Evolutionary conservation across 106 monocot genomes (phyloP), one percentile per base, ranked within the genome.

Genomic region (Vanilla planifolia): DNA sequence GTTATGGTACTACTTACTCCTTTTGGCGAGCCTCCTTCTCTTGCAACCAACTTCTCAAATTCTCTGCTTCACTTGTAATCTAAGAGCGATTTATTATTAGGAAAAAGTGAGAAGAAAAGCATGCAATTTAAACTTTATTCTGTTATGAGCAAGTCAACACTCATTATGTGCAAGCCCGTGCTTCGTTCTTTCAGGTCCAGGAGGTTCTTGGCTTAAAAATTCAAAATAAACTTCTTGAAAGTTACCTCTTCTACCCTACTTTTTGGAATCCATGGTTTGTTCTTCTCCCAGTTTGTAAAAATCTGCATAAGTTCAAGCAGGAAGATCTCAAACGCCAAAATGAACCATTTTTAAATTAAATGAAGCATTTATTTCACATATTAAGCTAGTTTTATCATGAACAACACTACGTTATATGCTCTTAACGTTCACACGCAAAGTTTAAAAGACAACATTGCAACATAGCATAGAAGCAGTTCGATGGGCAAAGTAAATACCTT

Each of bases 211-310:
- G n/a, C n/a, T n/a, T n/a, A n/a, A n/a, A n/a, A n/a, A n/a, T n/a
- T n/a, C n/a, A n/a, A n/a, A n/a, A n/a, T n/a, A n/a, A n/a, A n/a
- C n/a, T n/a, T n/a, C n/a, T n/a, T n/a, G n/a, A n/a, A n/a, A n/a
- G n/a, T 39, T 48, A 99, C 98, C 98, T 92, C 85, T 42, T 99
- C 92, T 25, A 83, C 66, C 51, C 71, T 88, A 68, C 72, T 35
- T 70, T 85, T 92, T 14, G 98, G 88, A 75, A 99, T 68, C 98
- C 98, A 99, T 1, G 88, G 59, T 33, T 85, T 92, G 52, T 80
- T 88, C 40, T 64, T 76, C 60, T 85, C 82, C 98, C 92, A 99
- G 48, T 83, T 88, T 50, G 42, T 73, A 26, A 85, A 72, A 63
- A 88, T 84, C 98, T 99, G 78, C 35, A 66, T 24, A 15, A 34